phyloP scores from a whole-genome alignment of 2,329 filamentous ascomycete species.

The Fusarium tupiense region DNA sequence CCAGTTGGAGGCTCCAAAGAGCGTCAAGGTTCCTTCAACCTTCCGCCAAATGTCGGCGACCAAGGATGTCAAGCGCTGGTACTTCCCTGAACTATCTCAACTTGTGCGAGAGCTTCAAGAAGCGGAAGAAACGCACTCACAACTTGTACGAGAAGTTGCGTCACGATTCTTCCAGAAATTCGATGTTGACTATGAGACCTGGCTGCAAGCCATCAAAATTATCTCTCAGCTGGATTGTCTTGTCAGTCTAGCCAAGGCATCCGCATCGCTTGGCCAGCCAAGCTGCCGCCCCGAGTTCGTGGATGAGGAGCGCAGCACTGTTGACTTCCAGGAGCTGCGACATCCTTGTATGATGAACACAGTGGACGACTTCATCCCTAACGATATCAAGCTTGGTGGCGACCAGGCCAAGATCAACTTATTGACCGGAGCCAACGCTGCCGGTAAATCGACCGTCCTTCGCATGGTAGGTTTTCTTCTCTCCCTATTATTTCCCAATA shows the following conservation, averaged over 20 bases:
- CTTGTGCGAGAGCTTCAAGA: conserved; percentile 91
- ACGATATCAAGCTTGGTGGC: conserved; percentile 89
- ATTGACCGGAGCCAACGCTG: conserved; percentile 94
- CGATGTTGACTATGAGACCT: conserved; percentile 84
- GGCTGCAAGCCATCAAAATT: conserved; percentile 90
- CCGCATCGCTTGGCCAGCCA: conserved; percentile 82
- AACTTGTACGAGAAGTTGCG: conserved; percentile 88
- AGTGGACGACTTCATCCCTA: conserved; percentile 95
- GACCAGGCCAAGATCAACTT: conserved; percentile 84
- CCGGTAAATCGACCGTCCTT: conserved; percentile 95
- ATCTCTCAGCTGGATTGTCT: conserved; percentile 94
- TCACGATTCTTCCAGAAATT: conserved; percentile 87
- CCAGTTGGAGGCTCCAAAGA: conserved; percentile 90
- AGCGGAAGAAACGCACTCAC: conserved; percentile 90
- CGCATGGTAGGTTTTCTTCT: conserved; percentile 75
- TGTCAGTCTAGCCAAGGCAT: conserved; percentile 91
- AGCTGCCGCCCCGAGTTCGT: conserved; percentile 91
- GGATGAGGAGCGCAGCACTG: conserved; percentile 81
- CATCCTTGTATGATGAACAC: conserved; percentile 94
- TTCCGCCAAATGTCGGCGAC: conserved; percentile 99
- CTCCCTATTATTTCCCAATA: background rate
- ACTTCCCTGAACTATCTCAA: conserved; percentile 83
- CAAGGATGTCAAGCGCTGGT: conserved; percentile 89
- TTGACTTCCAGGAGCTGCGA: conserved; percentile 92
- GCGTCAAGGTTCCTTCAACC: conserved; percentile 81